A percentile compares a stretch with the other conserved stretches of the same genome.
These are phyloP conservation scores for Xylariaceae sp. DNA, from an alignment of 2,329 filamentous ascomycete species.

Conservation along the genomic window DNA sequence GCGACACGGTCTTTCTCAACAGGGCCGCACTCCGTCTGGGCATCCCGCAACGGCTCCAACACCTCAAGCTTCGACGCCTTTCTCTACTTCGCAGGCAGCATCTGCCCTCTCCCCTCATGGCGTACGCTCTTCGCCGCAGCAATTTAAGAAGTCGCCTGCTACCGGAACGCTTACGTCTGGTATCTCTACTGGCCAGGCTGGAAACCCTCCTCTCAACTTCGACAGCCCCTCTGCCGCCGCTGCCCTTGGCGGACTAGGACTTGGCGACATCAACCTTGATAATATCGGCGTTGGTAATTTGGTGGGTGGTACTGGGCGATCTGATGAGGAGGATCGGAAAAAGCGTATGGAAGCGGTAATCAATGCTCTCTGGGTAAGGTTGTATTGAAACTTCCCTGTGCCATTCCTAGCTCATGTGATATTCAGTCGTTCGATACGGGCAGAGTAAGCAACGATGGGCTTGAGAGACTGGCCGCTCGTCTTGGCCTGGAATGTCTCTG, in stretches of 20 bases:
- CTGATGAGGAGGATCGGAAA: constrained; percentile 51
- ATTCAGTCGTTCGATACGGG: constrained; percentile 44
- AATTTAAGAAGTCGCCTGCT: constrained; percentile 60
- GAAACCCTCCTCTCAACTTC: constrained; percentile 50
- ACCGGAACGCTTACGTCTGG: constrained; percentile 40
- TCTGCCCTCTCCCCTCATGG: constrained; percentile 57
- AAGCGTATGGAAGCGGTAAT: constrained; percentile 53
- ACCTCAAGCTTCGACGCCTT: constrained; percentile 63
- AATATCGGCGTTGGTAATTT: constrained; percentile 48
- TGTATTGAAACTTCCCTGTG: constrained; percentile 36
- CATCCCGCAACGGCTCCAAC: constrained; percentile 50
- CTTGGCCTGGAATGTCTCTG: constrained; percentile 63
- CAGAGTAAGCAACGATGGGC: constrained; percentile 66
- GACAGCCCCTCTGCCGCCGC: constrained; percentile 62
- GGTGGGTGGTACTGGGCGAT: constrained; percentile 39
- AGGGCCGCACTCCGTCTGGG: constrained; percentile 49
- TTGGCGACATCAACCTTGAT: constrained; percentile 53
- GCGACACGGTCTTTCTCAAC: constrained; percentile 44
- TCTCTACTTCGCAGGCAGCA: constrained; percentile 52
- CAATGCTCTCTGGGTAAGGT: constrained; percentile 46
- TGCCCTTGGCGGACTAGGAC: constrained; percentile 53
- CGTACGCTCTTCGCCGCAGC: constrained; percentile 58
- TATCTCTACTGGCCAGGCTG: constrained; percentile 45
- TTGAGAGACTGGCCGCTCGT: constrained; percentile 65
- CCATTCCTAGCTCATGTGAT: constrained; percentile 25